A percentile compares a stretch with the other conserved stretches of the same genome.
Conservation (phyloP, 371 early-diverging fungal genomes). For the Circinella umbellata region DNA sequence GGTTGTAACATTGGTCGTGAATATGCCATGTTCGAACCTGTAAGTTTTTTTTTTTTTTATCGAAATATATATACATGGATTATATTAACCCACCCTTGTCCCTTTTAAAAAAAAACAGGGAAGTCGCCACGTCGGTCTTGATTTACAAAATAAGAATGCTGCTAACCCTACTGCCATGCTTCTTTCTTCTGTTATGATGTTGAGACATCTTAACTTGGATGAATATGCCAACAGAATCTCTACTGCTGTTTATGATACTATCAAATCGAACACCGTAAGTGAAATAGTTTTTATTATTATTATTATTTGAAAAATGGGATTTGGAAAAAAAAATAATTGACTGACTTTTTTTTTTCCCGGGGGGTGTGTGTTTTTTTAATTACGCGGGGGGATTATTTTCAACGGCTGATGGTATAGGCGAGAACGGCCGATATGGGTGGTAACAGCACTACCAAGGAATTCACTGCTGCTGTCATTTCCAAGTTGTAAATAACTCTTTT, state of each 20-base stretch:
- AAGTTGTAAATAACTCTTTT: slow-evolving; percentile 51
- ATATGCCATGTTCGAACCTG: slow-evolving; percentile 96
- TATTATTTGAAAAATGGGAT: neutral
- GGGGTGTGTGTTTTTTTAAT: neutral
- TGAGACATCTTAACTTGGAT: slow-evolving; percentile 90
- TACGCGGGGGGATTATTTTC: neutral
- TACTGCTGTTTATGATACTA: slow-evolving; percentile 84
- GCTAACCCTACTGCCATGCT: slow-evolving; percentile 97
- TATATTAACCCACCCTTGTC: neutral
- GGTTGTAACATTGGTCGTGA: slow-evolving; percentile 96
- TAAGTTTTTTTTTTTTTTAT: slow-evolving; percentile 30
- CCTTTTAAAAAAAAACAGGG: slow-evolving; percentile 55
- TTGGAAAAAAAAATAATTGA: slow-evolving; percentile 30
- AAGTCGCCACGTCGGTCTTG: slow-evolving; percentile 94
- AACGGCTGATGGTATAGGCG: slow-evolving; percentile 11
- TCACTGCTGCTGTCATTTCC: slow-evolving; percentile 81
- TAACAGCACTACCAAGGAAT: slow-evolving; percentile 81
- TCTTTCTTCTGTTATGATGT: slow-evolving; percentile 95
- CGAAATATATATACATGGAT: too few relatives aligned
- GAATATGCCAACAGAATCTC: slow-evolving; percentile 84
- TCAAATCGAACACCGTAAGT: slow-evolving; percentile 56
- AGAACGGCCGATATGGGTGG: slow-evolving; percentile 53
- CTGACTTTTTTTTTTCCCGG: neutral
- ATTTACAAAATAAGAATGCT: slow-evolving; percentile 87
- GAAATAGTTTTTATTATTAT: too few relatives aligned